A percentile compares a stretch with the other conserved stretches of the same genome.
Evolutionary conservation across 208 protist species (phyloP).

Genomic region (Wallacemonas collosoma): DNA sequence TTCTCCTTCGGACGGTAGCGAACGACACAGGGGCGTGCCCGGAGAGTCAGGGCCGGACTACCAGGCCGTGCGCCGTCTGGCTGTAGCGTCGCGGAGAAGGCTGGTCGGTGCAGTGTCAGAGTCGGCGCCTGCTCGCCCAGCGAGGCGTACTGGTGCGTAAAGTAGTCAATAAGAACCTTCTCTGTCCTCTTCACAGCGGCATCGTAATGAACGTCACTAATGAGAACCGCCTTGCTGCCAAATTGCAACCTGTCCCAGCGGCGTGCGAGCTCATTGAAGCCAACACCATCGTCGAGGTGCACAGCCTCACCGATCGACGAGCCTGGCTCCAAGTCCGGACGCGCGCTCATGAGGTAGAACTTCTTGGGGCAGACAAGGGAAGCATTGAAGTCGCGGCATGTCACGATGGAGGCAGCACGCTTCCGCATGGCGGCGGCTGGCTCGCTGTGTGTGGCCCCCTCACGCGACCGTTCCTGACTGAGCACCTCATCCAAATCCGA

Average conservation of each 20-base stretch:
- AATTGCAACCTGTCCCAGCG: constrained; percentile 89
- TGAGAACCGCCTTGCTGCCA: constrained; percentile 76
- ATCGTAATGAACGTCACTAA: constrained; percentile 66
- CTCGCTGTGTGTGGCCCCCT: not conserved
- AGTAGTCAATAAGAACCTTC: constrained; percentile 75
- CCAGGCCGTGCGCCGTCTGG: not conserved
- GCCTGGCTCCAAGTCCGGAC: constrained; percentile 55
- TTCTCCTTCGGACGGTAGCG: constrained; percentile 88
- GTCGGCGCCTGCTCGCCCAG: constrained; percentile 82
- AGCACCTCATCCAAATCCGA: constrained; percentile 75
- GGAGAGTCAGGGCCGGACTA: constrained; percentile 37
- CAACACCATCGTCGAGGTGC: constrained; percentile 81
- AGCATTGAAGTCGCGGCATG: constrained; percentile 64
- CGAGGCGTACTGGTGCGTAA: constrained; percentile 67
- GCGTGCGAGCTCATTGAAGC: constrained; percentile 87
- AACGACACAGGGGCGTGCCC: constrained; percentile 68
- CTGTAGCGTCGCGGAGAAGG: constrained; percentile 66
- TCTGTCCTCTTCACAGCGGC: constrained; percentile 75
- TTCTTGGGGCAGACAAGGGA: constrained; percentile 85
- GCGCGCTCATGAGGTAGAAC: constrained; percentile 76
- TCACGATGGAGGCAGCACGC: constrained; percentile 34
- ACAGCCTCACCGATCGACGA: constrained; percentile 77
- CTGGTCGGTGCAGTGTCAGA: constrained; percentile 83
- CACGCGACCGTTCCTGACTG: not conserved
- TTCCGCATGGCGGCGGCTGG: not conserved